phyloP scores from a whole-genome alignment of 768 basidiomycete species.

The Termitomyces sp. region DNA sequence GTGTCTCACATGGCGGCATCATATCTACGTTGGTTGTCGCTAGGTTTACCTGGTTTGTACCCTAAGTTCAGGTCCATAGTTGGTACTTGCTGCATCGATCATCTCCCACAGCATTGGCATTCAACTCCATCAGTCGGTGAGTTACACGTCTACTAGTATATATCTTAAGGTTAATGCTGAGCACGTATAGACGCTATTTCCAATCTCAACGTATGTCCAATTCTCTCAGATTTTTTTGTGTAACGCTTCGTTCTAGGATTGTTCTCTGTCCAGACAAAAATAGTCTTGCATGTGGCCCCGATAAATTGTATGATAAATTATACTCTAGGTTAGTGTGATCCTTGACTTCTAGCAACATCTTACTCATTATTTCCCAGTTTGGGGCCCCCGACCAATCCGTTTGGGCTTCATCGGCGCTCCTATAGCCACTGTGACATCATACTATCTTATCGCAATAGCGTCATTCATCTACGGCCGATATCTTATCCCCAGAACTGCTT shows the following conservation, averaged over 20 bases:
- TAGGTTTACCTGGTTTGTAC: not conserved
- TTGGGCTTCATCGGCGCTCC: constrained; percentile 92
- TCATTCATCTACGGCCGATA: constrained; percentile 61
- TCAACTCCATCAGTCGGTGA: not conserved
- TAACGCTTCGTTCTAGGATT: not conserved
- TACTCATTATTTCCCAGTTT: constrained; percentile 41
- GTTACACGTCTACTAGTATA: not conserved
- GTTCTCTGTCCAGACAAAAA: constrained; percentile 85
- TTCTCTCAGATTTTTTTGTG: not conserved
- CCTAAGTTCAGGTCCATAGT: not conserved
- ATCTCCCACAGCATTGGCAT: not conserved
- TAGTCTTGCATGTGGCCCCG: constrained; percentile 43
- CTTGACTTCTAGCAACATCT: not conserved
- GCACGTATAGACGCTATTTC: not conserved
- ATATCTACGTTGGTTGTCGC: too few species aligned
- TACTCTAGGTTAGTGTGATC: constrained; percentile 55
- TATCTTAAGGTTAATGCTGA: not conserved
- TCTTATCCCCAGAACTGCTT: constrained; percentile 67
- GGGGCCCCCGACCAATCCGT: constrained; percentile 73
- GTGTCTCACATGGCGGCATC: too few species aligned
- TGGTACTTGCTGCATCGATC: not conserved
- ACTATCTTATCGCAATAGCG: constrained; percentile 67
- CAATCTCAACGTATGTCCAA: not conserved
- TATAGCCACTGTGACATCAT: constrained; percentile 78
- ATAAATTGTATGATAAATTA: constrained; percentile 52